Evolutionary conservation across 148 eudicot species (phyloP).

Genomic region (Vaccinium darrowii): DNA sequence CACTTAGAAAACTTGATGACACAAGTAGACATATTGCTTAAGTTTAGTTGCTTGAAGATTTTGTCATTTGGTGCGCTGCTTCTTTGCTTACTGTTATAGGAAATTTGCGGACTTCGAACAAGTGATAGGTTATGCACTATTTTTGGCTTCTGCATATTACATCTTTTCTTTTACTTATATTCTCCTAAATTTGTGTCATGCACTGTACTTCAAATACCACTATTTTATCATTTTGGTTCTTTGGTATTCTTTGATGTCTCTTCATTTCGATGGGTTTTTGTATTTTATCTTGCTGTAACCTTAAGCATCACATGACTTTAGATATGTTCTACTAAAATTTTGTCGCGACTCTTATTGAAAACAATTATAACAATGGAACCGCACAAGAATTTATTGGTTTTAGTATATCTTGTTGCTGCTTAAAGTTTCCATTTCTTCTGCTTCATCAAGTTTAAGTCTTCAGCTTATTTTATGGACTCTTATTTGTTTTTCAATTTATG

Average conservation of each 20-base stretch:
- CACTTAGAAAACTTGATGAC: background rate
- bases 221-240: background rate
- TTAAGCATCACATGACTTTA: background rate
- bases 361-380: background rate
- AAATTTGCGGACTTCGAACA: background rate
- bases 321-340: background rate
- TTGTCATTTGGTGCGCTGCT: background rate
- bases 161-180: background rate
- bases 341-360: background rate
- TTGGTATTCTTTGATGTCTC: background rate
- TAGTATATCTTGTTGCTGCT: background rate
- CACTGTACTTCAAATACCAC: too few relatives aligned
- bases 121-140: background rate
- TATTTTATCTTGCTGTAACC: background rate
- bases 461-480: background rate
- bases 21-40: background rate
- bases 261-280: background rate
- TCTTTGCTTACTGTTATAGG: background rate
- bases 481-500: conserved; percentile 9
- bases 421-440: background rate
- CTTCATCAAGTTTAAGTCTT: background rate
- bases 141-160: background rate
- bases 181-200: background rate
- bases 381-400: background rate
- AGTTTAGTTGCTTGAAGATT: background rate